Evolutionary conservation across 306 rosid species (phyloP).

Genomic region (Biancaea sappan): DNA sequence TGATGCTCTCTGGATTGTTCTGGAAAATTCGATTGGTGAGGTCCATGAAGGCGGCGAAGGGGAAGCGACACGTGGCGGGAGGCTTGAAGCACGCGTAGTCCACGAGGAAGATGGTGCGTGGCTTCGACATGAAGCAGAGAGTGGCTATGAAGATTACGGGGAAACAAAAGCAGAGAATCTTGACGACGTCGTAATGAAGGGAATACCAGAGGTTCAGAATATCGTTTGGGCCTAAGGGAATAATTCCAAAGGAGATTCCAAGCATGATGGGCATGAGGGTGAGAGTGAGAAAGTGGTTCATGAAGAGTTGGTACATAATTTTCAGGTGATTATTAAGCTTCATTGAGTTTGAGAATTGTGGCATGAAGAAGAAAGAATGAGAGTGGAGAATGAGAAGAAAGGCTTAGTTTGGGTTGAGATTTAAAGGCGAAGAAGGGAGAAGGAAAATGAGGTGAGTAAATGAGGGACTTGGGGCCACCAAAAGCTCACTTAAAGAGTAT

Average conservation of each 20-base stretch:
- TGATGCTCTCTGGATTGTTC: constrained; percentile 71
- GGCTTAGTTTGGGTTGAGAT: too few species aligned
- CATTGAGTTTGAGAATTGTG: constrained; percentile 67
- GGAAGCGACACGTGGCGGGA: constrained; percentile 70
- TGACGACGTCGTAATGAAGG: constrained; percentile 54
- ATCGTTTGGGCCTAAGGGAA: constrained; percentile 63
- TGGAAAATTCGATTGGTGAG: constrained; percentile 61
- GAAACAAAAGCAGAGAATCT: constrained; percentile 58
- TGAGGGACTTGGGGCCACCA: too few species aligned
- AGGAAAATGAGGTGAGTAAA: too few species aligned
- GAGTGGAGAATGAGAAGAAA: too few species aligned
- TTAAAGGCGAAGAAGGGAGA: too few species aligned
- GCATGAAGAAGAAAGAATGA: too few species aligned
- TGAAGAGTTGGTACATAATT: constrained; percentile 72
- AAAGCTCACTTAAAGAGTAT: too few species aligned
- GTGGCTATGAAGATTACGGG: constrained; percentile 59
- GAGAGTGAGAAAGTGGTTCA: constrained; percentile 70
- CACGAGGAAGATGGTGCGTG: constrained; percentile 60
- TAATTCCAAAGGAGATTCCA: constrained; percentile 39
- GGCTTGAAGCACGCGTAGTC: constrained; percentile 83
- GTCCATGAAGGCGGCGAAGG: constrained; percentile 85
- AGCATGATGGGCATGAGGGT: too few species aligned
- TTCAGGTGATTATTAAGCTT: constrained; percentile 73
- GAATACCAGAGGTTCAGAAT: constrained; percentile 53
- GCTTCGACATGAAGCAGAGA: constrained; percentile 71